A percentile compares a stretch with the other conserved stretches of the same genome.
phyloP scores from a whole-genome alignment of 352 stramenopile genomes.

The Phytophthora syringae region DNA sequence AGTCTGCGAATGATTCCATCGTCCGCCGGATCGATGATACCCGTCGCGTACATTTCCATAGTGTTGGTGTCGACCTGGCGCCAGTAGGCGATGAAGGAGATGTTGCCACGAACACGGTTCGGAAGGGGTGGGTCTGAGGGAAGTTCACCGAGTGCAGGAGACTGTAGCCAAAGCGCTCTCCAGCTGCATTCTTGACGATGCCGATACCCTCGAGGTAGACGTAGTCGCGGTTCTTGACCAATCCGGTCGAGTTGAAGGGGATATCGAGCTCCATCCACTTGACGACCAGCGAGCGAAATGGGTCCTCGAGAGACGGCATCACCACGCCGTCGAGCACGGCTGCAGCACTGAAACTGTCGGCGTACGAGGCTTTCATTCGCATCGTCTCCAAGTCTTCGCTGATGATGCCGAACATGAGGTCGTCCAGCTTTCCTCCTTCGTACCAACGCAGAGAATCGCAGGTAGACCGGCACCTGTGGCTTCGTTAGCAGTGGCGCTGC shows the following conservation, averaged over 20 bases:
- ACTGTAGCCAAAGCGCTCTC: background rate
- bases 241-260: background rate
- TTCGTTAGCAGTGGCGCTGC: background rate
- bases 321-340: background rate
- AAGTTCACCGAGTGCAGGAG: too few relatives aligned
- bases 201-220: background rate
- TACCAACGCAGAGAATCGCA: background rate
- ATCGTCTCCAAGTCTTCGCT: conserved; percentile 1
- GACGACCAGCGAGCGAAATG: background rate
- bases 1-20: background rate
- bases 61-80: background rate
- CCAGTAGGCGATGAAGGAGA: background rate
- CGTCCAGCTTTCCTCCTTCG: background rate
- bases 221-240: background rate
- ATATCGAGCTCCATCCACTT: too few relatives aligned
- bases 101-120: background rate
- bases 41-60: too few relatives aligned
- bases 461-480: background rate
- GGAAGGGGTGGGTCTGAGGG: background rate
- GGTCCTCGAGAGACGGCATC: background rate
- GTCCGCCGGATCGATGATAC: background rate
- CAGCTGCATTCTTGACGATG: background rate
- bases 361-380: background rate
- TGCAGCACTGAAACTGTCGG: background rate
- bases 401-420: background rate